Conservation (phyloP, 2,329 filamentous ascomycete species). For the Penicillium sp. region DNA sequence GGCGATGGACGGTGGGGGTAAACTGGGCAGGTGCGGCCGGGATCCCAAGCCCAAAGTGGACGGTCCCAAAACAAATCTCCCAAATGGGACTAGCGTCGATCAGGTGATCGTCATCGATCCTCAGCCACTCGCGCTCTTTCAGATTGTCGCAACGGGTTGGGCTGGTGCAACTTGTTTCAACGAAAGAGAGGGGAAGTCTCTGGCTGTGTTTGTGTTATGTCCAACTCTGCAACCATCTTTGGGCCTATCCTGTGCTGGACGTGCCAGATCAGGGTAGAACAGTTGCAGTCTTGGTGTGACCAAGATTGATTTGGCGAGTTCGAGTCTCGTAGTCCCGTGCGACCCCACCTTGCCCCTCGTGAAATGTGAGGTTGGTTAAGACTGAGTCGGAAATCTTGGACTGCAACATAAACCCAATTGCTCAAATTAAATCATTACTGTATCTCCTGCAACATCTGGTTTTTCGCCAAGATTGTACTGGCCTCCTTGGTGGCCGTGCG, state of each 20-base stretch:
- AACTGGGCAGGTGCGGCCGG: conserved; percentile 24
- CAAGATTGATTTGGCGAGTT: conserved; percentile 15
- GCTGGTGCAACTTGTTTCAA: neutral
- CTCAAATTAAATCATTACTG: no score
- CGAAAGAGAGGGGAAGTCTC: no score
- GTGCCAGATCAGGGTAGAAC: conserved; percentile 2
- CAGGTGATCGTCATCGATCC: conserved; percentile 32
- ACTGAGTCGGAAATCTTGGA: no score
- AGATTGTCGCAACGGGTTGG: neutral
- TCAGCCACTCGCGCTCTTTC: neutral
- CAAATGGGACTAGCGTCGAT: conserved; percentile 31
- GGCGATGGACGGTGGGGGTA: conserved; percentile 19
- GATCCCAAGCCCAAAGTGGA: conserved; percentile 22
- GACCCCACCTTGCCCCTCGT: conserved; percentile 7
- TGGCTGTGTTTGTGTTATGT: neutral
- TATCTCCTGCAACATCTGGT: neutral
- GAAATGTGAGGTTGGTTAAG: neutral
- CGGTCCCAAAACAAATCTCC: conserved; percentile 44
- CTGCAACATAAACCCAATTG: no score
- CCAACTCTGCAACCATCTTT: no score
- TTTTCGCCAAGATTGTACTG: no score
- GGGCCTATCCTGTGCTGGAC: neutral
- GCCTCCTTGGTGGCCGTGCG: no score
- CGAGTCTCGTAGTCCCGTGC: conserved; percentile 24
- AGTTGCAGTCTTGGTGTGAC: conserved; percentile 15